Base-by-base conservation (phyloP, 495 filamentous ascomycete genomes). In the Poronia punctata region DNA sequence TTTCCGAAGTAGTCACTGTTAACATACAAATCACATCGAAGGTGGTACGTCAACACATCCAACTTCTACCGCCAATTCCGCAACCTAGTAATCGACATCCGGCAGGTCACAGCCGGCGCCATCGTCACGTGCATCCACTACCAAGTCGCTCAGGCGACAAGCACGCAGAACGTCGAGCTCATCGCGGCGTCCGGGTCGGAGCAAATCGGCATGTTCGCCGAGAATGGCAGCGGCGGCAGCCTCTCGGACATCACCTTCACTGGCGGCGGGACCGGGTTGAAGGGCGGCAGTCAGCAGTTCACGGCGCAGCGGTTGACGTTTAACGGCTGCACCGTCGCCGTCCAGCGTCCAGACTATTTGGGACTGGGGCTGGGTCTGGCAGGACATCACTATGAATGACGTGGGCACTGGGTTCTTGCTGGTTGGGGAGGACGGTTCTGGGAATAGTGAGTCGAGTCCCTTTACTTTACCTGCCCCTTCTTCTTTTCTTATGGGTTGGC, bases 41-140 rank as follows among this genome's bases (percentile, higher is more conserved):
- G n/a, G 17, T 47, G 38, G 38, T 50, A 43, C 25, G 36, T 78
- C 84, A 74, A 57, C 79, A 79, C 48, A 80, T 83, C 59, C 75
- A 84, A 84, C 61, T 86, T 86, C 65, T 87, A 77, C 69, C 79
- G 82, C 21, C 78, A 82, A 40, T 66, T 87, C 38, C 78, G 83
- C 43, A 87, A 87, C 60, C 69, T 87, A 44, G 72, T 80, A 42
- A 78, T 86, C 45, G 82, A 86, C 45, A 51, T 84, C n/a, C 79
- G 71, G 8, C 64, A 55, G 20, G 67, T 75, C 54, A 65, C 70
- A 28, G 8, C 27, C 15, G 30, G 24, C 5, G 34, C 40, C 9
- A 40, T 40, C 15, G 37, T 64, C 7, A 50, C 64, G 20, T 57
- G 76, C 27, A 78, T 87, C 33, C 82, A 87, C 53, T 85, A 81